These are phyloP conservation scores for Tylopilus sp. DNA, from an alignment of 768 basidiomycete genomes.

Conservation along the genomic window DNA sequence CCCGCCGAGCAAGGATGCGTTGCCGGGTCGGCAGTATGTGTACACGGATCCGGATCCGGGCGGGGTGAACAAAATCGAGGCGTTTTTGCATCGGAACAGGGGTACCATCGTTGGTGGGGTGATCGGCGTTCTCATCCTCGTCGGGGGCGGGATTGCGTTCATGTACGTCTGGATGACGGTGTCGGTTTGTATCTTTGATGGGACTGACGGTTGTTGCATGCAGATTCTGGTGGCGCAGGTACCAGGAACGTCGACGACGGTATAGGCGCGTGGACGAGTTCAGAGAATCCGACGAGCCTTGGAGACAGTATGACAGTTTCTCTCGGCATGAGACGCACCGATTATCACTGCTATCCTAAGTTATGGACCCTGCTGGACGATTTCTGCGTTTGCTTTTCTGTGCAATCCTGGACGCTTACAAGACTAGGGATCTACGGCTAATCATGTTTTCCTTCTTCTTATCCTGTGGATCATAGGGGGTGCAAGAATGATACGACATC, in stretches of 20 bases:
- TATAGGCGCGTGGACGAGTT: constrained; percentile 27
- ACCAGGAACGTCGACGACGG: constrained; percentile 13
- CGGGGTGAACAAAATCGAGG: constrained; percentile 39
- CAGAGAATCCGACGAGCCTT: constrained; percentile 30
- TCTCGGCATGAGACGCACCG: constrained; percentile 16
- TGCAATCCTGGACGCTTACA: not conserved
- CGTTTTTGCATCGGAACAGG: constrained; percentile 45
- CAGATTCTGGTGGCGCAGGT: constrained; percentile 32
- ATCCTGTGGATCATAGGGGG: no score
- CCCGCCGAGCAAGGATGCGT: constrained; percentile 52
- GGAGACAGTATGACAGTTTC: constrained; percentile 25
- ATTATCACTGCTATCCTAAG: not conserved
- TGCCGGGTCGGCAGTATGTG: constrained; percentile 37
- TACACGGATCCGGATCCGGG: constrained; percentile 57
- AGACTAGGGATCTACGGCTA: not conserved
- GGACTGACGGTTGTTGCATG: not conserved
- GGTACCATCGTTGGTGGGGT: constrained; percentile 47
- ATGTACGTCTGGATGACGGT: constrained; percentile 28
- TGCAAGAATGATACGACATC: no score
- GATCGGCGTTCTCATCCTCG: constrained; percentile 38
- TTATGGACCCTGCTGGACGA: not conserved
- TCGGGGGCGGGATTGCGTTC: constrained; percentile 35
- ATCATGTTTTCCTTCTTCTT: not conserved
- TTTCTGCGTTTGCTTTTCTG: not conserved
- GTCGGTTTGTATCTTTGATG: not conserved